These are phyloP conservation scores for Plasmodium berghei DNA, from an alignment of 169 alveolate species.

Conservation along the genomic window DNA sequence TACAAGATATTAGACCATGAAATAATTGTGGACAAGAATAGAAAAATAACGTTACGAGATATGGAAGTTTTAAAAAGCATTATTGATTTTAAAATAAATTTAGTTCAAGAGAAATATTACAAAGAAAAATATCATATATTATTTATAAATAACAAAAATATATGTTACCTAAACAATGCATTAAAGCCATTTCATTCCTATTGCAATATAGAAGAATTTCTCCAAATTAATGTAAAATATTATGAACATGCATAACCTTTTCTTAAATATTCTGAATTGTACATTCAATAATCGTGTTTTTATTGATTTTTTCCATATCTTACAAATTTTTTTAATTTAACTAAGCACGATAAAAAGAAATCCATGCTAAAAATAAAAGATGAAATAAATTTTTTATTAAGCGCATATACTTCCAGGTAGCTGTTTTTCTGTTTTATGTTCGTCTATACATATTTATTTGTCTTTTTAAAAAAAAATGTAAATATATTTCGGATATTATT, in stretches of 20 bases:
- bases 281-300: neutral
- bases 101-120: constrained; percentile 30
- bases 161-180: constrained; percentile 40
- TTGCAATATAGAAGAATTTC: constrained; percentile 21
- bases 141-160: constrained; percentile 66
- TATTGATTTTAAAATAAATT: constrained; percentile 49
- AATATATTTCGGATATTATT: too few species aligned
- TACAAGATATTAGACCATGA: constrained; percentile 63
- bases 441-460: neutral
- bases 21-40: constrained; percentile 5
- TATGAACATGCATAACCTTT: neutral
- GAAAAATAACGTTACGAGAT: constrained; percentile 30
- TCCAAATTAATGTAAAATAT: constrained; percentile 5
- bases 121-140: constrained; percentile 54
- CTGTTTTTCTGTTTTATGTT: neutral
- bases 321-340: constrained; percentile 6
- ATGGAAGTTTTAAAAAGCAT: constrained; percentile 30
- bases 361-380: constrained; percentile 24
- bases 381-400: constrained; percentile 38
- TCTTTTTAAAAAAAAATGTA: too few species aligned
- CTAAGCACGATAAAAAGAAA: constrained; percentile 17
- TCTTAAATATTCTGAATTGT: neutral
- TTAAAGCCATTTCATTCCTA: constrained; percentile 46
- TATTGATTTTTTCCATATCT: neutral
- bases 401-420: constrained; percentile 63